Base-by-base conservation (phyloP, 441 rosid genomes). In the Kokia cookei region DNA sequence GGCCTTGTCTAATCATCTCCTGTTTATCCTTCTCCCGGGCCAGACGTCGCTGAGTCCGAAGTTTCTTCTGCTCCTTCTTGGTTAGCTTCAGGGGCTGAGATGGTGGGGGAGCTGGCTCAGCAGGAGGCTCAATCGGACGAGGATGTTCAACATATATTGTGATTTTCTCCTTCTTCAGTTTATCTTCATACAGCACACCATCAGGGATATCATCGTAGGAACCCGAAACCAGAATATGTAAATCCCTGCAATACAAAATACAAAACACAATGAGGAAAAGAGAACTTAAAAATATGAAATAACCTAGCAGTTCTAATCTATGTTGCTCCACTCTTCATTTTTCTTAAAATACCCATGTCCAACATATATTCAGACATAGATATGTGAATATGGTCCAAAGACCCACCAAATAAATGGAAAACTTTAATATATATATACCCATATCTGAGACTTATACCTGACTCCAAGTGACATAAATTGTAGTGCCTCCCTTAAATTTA, bases 61-160 rank as follows among this genome's bases (percentile, higher is more conserved):
- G 95, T 80, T 93, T 95, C 86, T 93, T 95, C 85, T 87, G 97
- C 81, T 95, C 99, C 84, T 84, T 91, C 88, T 93, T 93, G 42
- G 99, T 95, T 57, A 95, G 87, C 82, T 95, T 93, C 75, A 95
- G 85, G n/a, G 98, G 96, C 60, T 95, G 99, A 65, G 99, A 97
- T 3, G 98, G 93, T 2, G 98, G 99, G 76, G 96, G 93, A 37
- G 96, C 89, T 78, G 95, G 83, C 88, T 91, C 98, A 26, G 98
- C 95, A 63, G 97, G 98, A 27, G 97, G 97, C 80, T 95, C 96
- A 54, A 95, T 88, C 5, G 97, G 99, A 76, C 85, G 86, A 57
- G 99, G 99, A 83, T 95, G 98, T 78, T 95, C 95, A 55, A 91
- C 84, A 82, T 88, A 93, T 50, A 89, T 86, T 2, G 89, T 93